Evolutionary conservation across 805 yeast genomes (phyloP), one percentile per base, ranked within the genome.

Genomic region (Teunomyces pallodes): DNA sequence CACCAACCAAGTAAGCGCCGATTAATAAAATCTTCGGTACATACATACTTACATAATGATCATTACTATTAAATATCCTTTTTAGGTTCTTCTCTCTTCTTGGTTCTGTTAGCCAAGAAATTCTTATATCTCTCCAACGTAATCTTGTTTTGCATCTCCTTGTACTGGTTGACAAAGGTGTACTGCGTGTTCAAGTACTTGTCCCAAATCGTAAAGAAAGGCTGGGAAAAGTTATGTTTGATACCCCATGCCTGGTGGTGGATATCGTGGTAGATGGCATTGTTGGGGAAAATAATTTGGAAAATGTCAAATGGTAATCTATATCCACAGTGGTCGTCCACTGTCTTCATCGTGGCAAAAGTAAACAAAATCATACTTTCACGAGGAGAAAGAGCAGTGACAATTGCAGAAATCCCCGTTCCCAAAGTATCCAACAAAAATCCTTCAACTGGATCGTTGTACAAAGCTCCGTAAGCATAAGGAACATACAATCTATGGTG

Each of bases 261-360:
- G 57, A 94, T 91, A 69, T 94, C 99, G 62, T 94, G 99, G 67
- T 90, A 94, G 29, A 90, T 86, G 10, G 98, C 87, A 64, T 94
- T 90, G 72, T 94, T 94, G 54, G 97, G 98, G 80, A 94, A 94
- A 17, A 92, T 48, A 38, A 82, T 63, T 74, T 94, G 99, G 77
- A 94, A 87, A 17, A 91, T 83, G 67, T 94, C 99, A 65, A 74
- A 87, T 12, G 98, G 98, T 47, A 94, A 74, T 27, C 91, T 83
- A 67, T 92, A 94, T n/a, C 99, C 99, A 67, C 98, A 94, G 69
- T 94, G 99, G 66, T 94, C 99, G 65, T 94, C 98, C 43, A 94
- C 96, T 1, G 99, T 94, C 68, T 94, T 94, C 80, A 94, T 68
- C 1, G 99, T 94, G 12, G 97, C 88, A 65, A 94, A 89, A 1